Base-by-base conservation (phyloP, 2,329 filamentous ascomycete genomes). In the Zalaria obscura region DNA sequence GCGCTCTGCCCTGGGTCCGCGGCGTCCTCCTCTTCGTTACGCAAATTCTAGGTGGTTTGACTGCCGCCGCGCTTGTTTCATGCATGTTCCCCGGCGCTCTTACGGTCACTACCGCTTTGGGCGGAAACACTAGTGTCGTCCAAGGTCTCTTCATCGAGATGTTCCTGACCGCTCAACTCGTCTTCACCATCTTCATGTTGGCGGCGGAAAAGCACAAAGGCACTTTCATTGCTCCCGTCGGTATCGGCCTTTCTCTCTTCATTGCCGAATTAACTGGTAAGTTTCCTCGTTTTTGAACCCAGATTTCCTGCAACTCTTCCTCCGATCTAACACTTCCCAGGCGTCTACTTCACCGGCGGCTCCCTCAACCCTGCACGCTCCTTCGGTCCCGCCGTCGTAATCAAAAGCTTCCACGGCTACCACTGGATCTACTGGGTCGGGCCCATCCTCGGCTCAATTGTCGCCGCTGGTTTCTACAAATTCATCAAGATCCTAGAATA, bases 241-340 rank as follows among this genome's bases (percentile, higher is more conserved):
- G 46, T 11, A 67, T 67, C 40, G 65, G 65, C 3, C 56, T 68
- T 27, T 55, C 64, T 34, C 57, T 69, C 0, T 70, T 70, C 52
- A 58, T 69, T 38, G 61, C 64, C 27, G 64, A 70, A 44, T 52
- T 70, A 38, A 43, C 37, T 9, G 40, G 43, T 28, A 3, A 32
- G 29, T 7, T 18, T 18, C 18, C 18, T 18, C n/a, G 11, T 8
- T 27, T 27, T 28, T 8, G 7, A 4, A 26, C 37, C 10, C 37
- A 39, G 2, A 9, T 39, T 8, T 9, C 27, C 37, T 25, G 10
- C 37, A 5, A 9, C 26, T 9, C 10, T 26, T 6, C 18, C 18
- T 18, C 18, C 18, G 18, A 18, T 18, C 18, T 18, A 18, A 18
- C 18, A 2, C 18, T 18, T 2, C 29, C 48, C 52, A 9, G 55